Conservation (phyloP, 2,329 filamentous ascomycete genomes). For the Beauveria varroae region DNA sequence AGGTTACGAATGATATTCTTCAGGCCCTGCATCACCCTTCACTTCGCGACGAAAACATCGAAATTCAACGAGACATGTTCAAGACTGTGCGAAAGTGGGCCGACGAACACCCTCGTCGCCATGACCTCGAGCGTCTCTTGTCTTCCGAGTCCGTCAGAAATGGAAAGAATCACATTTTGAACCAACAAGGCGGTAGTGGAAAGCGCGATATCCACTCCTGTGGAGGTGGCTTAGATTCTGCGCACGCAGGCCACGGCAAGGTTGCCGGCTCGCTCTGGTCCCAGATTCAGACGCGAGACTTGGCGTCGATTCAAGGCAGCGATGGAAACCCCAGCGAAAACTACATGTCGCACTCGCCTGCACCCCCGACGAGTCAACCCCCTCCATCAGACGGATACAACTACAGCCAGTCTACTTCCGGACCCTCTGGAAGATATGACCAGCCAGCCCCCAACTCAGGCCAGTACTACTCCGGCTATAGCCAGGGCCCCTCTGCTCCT, state of each 20-base stretch:
- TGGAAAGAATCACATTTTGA: constrained; percentile 69
- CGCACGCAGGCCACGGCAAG: constrained; percentile 46
- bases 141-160: constrained; percentile 74
- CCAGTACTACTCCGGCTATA: constrained; percentile 26
- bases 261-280: constrained; percentile 53
- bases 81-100: constrained; percentile 77
- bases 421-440: constrained; percentile 20
- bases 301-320: constrained; percentile 45
- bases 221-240: constrained; percentile 34
- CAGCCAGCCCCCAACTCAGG: constrained; percentile 27
- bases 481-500: constrained; percentile 20
- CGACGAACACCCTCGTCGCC: constrained; percentile 57
- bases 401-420: constrained; percentile 29
- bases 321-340: constrained; percentile 32
- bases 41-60: constrained; percentile 63
- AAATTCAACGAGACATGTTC: constrained; percentile 87
- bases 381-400: constrained; percentile 30
- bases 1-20: constrained; percentile 74
- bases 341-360: constrained; percentile 33
- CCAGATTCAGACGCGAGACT: constrained; percentile 52
- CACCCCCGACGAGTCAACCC: constrained; percentile 23
- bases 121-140: constrained; percentile 66
- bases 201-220: constrained; percentile 22
- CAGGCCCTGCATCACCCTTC: constrained; percentile 88
- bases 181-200: constrained; percentile 23